Base-by-base conservation (phyloP, 2,329 filamentous ascomycete genomes). In the Aspergillus fischeri region DNA sequence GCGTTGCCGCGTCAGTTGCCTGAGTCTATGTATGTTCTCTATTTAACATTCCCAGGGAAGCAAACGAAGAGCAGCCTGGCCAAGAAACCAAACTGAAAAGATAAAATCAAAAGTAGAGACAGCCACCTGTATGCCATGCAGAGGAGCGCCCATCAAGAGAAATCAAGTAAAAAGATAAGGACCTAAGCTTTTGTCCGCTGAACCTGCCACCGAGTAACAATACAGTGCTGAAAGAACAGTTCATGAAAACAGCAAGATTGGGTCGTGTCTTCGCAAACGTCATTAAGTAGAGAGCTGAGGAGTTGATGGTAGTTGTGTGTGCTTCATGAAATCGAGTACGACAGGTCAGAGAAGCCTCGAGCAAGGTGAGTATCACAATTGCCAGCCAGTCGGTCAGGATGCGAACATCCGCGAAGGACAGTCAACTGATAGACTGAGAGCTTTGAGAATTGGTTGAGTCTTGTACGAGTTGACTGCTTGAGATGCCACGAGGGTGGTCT, bases 131-230 rank as follows among this genome's bases (percentile, higher is more conserved):
- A 24, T 38, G 49, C 35, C n/a, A 35, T 35, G 24, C 25, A 28
- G 20, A 47, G 21, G 27, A 51, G n/a, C 35, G 14, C 8, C 9
- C 20, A 4, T 6, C 27, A 24, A 41, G 14, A 14, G 11, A 29
- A 51, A 35, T 17, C 32, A 17, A 10, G 14, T 3, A 28, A 44
- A 55, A 42, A 48, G 10, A 21, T 28, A 27, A 49, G 56, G 29
- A 25, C 25, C 2, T 28, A 50, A 27, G 49, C n/a, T 45, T 47
- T 53, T 52, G 47, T 24, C 28, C 28, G 38, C 47, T 42, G 45
- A 48, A 52, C 54, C 57, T 35, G 57, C 52, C 57, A 49, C 57
- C 57, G 9, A 24, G 11, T 53, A 51, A 48, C 50, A 42, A 57
- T 59, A 48, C 54, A 50, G 29, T 59, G 57, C 42, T 51, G 20